Percentiles rank a stretch among this genome's conserved stretches.
Conservation (phyloP, 176 grass and related monocot species). For the Triticum dicoccoides region DNA sequence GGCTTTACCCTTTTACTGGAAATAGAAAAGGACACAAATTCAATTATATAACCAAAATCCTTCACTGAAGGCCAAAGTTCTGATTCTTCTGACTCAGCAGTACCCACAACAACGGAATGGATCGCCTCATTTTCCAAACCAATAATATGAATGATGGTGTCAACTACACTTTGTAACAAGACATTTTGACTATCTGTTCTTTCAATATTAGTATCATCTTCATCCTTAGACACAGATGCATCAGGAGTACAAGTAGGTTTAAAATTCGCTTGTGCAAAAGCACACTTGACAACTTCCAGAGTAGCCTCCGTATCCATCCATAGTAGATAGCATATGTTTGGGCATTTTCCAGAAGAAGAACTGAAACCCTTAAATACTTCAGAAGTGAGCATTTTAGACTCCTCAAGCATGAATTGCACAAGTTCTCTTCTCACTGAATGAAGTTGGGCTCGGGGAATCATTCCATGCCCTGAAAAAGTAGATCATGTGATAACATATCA, state of each 20-base stretch:
- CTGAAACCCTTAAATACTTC: conserved; percentile 68
- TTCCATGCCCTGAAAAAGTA: conserved; percentile 82
- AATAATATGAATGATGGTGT: conserved; percentile 61
- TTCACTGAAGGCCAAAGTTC: conserved; percentile 72
- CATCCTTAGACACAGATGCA: conserved; percentile 27
- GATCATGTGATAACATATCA: conserved; percentile 19
- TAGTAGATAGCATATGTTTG: conserved; percentile 80
- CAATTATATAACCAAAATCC: conserved; percentile 64
- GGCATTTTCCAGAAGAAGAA: conserved; percentile 61
- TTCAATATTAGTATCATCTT: conserved; percentile 26
- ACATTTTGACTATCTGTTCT: conserved; percentile 40
- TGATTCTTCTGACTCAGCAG: conserved; percentile 36
- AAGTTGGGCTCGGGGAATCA: conserved; percentile 45
- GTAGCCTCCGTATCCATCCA: conserved; percentile 81
- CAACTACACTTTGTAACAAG: conserved; percentile 60
- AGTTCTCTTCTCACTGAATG: conserved; percentile 71
- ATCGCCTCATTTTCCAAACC: conserved; percentile 73
- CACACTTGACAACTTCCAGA: conserved; percentile 80
- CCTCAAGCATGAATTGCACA: conserved; percentile 85
- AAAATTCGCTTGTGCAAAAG: conserved; percentile 50
- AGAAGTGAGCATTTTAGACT: conserved; percentile 66
- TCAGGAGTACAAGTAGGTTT: conserved; percentile 32
- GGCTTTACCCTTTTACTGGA: conserved; percentile 50
- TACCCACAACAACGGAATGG: conserved; percentile 45
- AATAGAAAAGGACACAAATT: conserved; percentile 83